These are phyloP conservation scores for Thermothielavioides terrestris DNA, from an alignment of 495 filamentous ascomycete species.

Conservation along the genomic window DNA sequence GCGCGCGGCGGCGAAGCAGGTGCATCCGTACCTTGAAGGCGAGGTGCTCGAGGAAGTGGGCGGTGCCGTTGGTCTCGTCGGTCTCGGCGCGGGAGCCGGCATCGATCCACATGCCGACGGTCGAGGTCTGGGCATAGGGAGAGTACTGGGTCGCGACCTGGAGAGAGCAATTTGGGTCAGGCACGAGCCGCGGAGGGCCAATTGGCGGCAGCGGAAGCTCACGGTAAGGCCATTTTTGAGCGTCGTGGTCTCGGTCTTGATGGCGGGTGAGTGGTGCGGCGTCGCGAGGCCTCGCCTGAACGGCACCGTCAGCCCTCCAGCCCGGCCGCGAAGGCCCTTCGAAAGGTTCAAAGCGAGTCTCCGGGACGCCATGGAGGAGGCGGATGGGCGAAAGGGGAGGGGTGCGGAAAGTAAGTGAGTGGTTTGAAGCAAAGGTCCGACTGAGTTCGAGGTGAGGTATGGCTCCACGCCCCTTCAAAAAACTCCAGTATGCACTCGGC, in stretches of 20 bases:
- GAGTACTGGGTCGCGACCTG: conserved; percentile 97
- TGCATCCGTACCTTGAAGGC: conserved; percentile 80
- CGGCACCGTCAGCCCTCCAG: conserved; percentile 59
- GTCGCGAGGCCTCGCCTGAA: conserved; percentile 79
- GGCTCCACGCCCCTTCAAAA: conserved; percentile 20
- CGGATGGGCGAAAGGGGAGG: conserved; percentile 25
- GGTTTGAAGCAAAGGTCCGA: conserved; percentile 38
- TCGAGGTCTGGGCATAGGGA: conserved; percentile 96
- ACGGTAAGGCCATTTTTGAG: conserved; percentile 96
- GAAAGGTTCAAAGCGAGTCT: conserved; percentile 83
- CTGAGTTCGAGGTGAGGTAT: conserved; percentile 36
- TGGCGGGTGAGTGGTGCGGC: conserved; percentile 50
- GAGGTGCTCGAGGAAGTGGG: conserved; percentile 98
- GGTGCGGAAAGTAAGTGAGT: conserved; percentile 35
- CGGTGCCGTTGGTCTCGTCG: conserved; percentile 95
- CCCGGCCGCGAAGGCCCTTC: conserved; percentile 74
- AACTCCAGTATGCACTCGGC: conserved; percentile 15
- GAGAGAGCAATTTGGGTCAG: conserved; percentile 32
- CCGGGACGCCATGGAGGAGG: conserved; percentile 81
- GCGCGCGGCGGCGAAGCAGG: not conserved
- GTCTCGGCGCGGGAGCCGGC: conserved; percentile 97
- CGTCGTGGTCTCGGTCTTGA: conserved; percentile 87
- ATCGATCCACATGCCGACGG: conserved; percentile 98
- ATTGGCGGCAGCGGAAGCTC: conserved; percentile 34
- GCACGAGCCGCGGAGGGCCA: conserved; percentile 13